Percentiles rank a stretch among this genome's conserved stretches.
phyloP scores from a whole-genome alignment of 208 protist species.

The Zelonia costaricensis region DNA sequence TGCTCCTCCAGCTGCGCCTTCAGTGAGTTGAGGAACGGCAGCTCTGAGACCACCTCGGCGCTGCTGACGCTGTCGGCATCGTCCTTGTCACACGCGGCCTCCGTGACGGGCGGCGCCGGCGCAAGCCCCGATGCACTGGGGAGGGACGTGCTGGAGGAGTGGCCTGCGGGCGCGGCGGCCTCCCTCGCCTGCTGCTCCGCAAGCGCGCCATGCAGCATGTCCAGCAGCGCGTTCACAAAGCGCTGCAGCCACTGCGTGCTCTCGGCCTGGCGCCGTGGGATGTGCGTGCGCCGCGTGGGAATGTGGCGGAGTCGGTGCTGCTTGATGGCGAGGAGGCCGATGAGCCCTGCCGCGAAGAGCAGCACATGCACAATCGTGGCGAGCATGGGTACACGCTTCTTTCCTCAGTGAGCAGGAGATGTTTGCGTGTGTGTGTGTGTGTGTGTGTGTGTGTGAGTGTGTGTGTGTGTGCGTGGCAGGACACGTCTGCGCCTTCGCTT shows the following conservation, averaged over 20 bases:
- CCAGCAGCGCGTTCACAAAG: conserved; percentile 50
- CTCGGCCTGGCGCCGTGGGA: conserved; percentile 75
- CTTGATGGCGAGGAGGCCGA: conserved; percentile 57
- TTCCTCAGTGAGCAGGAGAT: too few species aligned
- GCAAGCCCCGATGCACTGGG: not conserved
- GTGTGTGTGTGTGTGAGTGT: not conserved
- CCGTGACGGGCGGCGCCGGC: not conserved
- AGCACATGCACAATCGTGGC: conserved; percentile 31
- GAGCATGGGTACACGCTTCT: conserved; percentile 21
- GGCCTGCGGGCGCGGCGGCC: conserved; percentile 5
- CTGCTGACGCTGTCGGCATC: conserved; percentile 14
- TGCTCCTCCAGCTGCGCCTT: conserved; percentile 66
- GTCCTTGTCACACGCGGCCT: not conserved
- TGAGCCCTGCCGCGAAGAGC: conserved; percentile 22
- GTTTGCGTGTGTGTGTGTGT: not conserved
- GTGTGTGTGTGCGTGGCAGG: not conserved
- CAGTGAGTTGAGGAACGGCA: conserved; percentile 29
- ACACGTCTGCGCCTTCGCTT: too few species aligned
- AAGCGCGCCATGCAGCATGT: conserved; percentile 50
- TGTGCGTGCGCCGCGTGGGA: conserved; percentile 71
- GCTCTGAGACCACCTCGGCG: conserved; percentile 15
- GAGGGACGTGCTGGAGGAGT: not conserved
- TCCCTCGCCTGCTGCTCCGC: conserved; percentile 22
- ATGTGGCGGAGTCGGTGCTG: conserved; percentile 72
- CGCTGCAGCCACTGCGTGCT: conserved; percentile 77